phyloP scores from a whole-genome alignment of 208 protist species.

The Polymyxa betae region DNA sequence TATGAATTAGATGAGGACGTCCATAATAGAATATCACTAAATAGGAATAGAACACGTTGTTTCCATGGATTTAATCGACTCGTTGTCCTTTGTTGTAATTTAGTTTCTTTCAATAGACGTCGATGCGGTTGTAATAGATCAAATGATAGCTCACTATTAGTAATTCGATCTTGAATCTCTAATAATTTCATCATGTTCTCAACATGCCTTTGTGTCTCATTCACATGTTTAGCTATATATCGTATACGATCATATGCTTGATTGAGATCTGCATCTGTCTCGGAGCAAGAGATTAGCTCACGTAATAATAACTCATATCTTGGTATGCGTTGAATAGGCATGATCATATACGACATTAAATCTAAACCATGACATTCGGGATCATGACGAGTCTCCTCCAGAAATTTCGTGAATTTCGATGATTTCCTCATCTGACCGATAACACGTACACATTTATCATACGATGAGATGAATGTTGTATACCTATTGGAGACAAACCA shows the following conservation, averaged over 20 bases:
- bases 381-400: background rate
- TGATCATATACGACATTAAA: constrained; percentile 46
- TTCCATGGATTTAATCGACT: background rate
- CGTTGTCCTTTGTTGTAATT: background rate
- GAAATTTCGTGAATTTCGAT: constrained; percentile 12
- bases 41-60: constrained; percentile 40
- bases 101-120: background rate
- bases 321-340: constrained; percentile 31
- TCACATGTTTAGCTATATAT: constrained; percentile 48
- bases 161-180: constrained; percentile 41
- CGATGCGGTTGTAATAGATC: constrained; percentile 50
- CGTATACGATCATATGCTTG: constrained; percentile 27
- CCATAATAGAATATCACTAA: constrained; percentile 15
- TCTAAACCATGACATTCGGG: constrained; percentile 13
- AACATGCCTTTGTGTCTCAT: constrained; percentile 43
- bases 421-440: constrained; percentile 39
- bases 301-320: constrained; percentile 34
- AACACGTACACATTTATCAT: constrained; percentile 1
- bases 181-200: constrained; percentile 51
- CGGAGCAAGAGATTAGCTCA: constrained; percentile 46
- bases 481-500: constrained; percentile 7
- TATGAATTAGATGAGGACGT: constrained; percentile 25
- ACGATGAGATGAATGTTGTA: constrained; percentile 29
- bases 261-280: background rate
- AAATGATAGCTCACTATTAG: constrained; percentile 20